Conservation (phyloP, 768 basidiomycete species). For the Kwoniella heveanensis region DNA sequence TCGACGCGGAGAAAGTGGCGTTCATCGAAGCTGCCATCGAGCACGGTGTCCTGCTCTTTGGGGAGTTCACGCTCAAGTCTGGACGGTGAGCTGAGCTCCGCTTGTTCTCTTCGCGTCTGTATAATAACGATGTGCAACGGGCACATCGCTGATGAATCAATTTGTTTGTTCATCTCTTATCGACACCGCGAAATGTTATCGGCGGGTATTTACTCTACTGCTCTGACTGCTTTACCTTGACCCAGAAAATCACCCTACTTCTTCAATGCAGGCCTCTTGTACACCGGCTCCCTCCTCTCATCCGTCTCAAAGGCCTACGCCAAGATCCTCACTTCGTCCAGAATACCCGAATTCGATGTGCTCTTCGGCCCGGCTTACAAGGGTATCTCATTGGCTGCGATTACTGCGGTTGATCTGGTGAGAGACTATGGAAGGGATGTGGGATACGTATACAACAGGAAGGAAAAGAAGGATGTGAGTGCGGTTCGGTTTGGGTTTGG, state of each 20-base stretch:
- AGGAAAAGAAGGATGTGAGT: conserved; percentile 78
- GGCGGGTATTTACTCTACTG: too few relatives aligned
- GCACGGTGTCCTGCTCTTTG: conserved; percentile 64
- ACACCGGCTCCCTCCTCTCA: conserved; percentile 76
- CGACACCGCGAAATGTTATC: too few relatives aligned
- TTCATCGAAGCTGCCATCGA: conserved; percentile 56
- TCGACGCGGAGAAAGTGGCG: conserved; percentile 52
- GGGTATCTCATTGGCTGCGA: conserved; percentile 88
- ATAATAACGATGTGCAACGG: too few relatives aligned
- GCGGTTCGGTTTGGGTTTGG: too few relatives aligned
- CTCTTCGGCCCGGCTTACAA: conserved; percentile 98
- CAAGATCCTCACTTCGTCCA: conserved; percentile 68
- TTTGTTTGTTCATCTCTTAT: too few relatives aligned
- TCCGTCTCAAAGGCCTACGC: conserved; percentile 81
- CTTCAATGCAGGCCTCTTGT: conserved; percentile 90
- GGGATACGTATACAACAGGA: conserved; percentile 88
- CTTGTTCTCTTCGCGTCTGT: too few relatives aligned
- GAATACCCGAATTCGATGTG: conserved; percentile 67
- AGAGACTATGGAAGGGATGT: conserved; percentile 67
- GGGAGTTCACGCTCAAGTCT: conserved; percentile 89
- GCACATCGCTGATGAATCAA: too few relatives aligned
- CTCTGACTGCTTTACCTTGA: too few relatives aligned
- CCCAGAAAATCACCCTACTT: conserved; percentile 88
- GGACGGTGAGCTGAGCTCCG: conserved; percentile 80
- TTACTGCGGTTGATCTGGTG: conserved; percentile 74